Percentiles rank a stretch among this genome's conserved stretches.
Conservation (phyloP, 768 basidiomycete species). For the Boletus tylopilopsis region DNA sequence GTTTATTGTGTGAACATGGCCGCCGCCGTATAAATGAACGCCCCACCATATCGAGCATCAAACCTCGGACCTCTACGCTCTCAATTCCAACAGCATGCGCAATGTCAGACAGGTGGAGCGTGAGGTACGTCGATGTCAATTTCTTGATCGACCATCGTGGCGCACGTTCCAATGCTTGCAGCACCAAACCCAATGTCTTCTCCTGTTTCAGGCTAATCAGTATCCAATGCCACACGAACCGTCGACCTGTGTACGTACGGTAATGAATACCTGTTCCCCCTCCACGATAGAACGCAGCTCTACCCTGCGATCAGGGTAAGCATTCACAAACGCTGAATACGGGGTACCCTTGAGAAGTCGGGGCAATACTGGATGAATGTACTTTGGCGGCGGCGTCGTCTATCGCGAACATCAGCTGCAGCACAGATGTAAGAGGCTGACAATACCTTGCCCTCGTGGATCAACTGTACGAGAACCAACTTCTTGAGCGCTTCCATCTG, state of each 20-base stretch:
- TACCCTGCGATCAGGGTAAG: constrained; percentile 57
- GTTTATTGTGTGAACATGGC: constrained; percentile 3
- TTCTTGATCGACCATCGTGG: constrained; percentile 78
- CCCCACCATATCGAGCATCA: constrained; percentile 76
- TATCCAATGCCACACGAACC: neutral
- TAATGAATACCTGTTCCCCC: constrained; percentile 53
- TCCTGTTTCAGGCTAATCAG: constrained; percentile 44
- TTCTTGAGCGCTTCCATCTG: constrained; percentile 90
- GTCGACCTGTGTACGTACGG: constrained; percentile 37
- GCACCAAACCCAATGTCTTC: constrained; percentile 65
- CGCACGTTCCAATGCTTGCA: constrained; percentile 62
- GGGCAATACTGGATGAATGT: constrained; percentile 54
- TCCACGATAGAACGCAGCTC: constrained; percentile 45
- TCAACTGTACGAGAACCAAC: constrained; percentile 71
- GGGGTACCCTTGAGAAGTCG: constrained; percentile 65
- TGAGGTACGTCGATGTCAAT: constrained; percentile 80
- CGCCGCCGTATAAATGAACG: neutral
- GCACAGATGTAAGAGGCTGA: neutral
- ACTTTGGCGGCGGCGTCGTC: constrained; percentile 61
- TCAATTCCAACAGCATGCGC: constrained; percentile 43
- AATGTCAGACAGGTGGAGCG: constrained; percentile 71
- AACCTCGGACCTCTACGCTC: constrained; percentile 47
- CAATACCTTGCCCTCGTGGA: constrained; percentile 67
- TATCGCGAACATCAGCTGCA: constrained; percentile 5
- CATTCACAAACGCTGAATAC: constrained; percentile 59